Evolutionary conservation across 495 filamentous ascomycete species (phyloP).

Genomic region (Saxophila tyrrhenica): DNA sequence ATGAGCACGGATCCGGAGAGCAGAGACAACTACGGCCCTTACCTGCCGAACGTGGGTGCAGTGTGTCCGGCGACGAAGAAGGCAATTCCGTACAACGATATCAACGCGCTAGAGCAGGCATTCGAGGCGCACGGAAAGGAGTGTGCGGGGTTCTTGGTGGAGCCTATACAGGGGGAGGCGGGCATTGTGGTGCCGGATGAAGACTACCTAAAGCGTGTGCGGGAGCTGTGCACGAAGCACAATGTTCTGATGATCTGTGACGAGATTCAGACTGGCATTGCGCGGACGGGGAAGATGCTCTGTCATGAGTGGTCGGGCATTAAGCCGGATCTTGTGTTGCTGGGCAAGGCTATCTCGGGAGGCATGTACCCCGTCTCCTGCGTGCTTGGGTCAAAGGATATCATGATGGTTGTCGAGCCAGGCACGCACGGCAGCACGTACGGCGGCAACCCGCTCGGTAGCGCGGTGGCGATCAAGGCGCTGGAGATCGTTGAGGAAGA

Average conservation of each 20-base stretch:
- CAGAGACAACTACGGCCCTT: conserved; percentile 92
- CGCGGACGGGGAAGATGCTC: conserved; percentile 82
- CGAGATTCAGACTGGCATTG: conserved; percentile 97
- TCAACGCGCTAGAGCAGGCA: conserved; percentile 65
- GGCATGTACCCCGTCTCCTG: conserved; percentile 98
- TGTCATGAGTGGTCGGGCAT: conserved; percentile 91
- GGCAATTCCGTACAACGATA: conserved; percentile 73
- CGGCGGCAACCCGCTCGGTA: conserved; percentile 94
- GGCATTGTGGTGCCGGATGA: conserved; percentile 93
- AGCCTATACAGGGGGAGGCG: conserved; percentile 97
- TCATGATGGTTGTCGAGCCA: conserved; percentile 96
- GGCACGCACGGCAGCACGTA: conserved; percentile 97
- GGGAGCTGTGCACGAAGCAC: conserved; percentile 80
- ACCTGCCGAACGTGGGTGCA: conserved; percentile 77
- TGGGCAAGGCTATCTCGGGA: conserved; percentile 95
- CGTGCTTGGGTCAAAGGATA: conserved; percentile 75
- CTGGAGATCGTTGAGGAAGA: conserved; percentile 90
- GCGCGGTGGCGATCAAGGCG: conserved; percentile 91
- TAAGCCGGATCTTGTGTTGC: conserved; percentile 85
- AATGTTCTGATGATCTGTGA: conserved; percentile 94
- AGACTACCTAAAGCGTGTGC: conserved; percentile 71
- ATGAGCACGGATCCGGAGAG: conserved; percentile 93
- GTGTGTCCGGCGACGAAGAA: conserved; percentile 64
- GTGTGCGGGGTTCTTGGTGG: conserved; percentile 86
- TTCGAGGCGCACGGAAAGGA: conserved; percentile 71